These are phyloP conservation scores for Periconia digitata DNA, from an alignment of 2,329 filamentous ascomycete genomes.

Conservation along the genomic window DNA sequence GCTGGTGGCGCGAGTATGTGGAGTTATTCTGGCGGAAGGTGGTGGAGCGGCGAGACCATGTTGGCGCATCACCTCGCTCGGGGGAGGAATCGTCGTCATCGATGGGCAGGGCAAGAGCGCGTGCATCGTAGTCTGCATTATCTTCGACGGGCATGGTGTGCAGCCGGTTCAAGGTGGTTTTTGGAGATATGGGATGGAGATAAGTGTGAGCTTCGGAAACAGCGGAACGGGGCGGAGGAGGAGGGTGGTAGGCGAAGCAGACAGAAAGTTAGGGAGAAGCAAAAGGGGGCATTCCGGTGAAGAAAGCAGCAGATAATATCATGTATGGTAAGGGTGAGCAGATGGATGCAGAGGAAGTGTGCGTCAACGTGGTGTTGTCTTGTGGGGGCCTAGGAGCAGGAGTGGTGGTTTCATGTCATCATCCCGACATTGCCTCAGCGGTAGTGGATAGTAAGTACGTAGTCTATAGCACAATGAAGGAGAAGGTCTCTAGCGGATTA, in stretches of 20 bases:
- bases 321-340: background rate
- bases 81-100: conserved; percentile 53
- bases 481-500: too few species aligned
- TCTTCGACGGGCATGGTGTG: conserved; percentile 38
- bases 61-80: conserved; percentile 45
- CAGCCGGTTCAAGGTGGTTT: background rate
- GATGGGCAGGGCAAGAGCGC: conserved; percentile 56
- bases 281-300: conserved; percentile 7
- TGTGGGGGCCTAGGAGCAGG: conserved; percentile 2
- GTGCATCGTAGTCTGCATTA: conserved; percentile 51
- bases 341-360: background rate
- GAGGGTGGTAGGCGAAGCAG: background rate
- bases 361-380: background rate
- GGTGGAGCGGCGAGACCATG: conserved; percentile 54
- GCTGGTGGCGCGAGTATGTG: conserved; percentile 30
- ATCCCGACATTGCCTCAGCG: background rate
- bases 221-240: conserved; percentile 13
- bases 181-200: background rate
- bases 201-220: background rate
- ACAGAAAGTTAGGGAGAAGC: conserved; percentile 1
- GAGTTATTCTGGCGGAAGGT: conserved; percentile 44
- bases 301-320: background rate
- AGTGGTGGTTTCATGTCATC: conserved; percentile 10
- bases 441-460: background rate
- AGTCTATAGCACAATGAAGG: too few species aligned